A percentile compares a stretch with the other conserved stretches of the same genome.
Evolutionary conservation across 2,329 filamentous ascomycete genomes (phyloP).

Genomic region (Orbilia ellipsospora): DNA sequence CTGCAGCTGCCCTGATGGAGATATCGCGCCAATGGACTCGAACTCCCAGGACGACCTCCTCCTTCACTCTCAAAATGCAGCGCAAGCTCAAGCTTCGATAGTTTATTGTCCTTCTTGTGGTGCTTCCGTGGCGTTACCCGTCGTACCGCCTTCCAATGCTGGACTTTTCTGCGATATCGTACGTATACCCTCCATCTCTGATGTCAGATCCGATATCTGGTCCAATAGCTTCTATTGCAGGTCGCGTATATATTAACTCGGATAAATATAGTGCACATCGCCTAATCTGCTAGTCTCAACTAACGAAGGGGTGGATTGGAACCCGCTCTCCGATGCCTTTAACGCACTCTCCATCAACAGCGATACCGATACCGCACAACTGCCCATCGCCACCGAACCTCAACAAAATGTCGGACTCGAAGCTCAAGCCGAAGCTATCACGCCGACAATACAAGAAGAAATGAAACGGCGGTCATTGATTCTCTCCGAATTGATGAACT

Average conservation of each 20-base stretch:
- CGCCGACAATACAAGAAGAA: slow-evolving; percentile 43
- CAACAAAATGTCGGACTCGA: slow-evolving; percentile 11
- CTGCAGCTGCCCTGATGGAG: slow-evolving; percentile 21
- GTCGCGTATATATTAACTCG: background rate
- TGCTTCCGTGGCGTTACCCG: slow-evolving; percentile 29
- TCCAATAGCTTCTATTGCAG: background rate
- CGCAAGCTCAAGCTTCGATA: slow-evolving; percentile 32
- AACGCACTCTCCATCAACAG: slow-evolving; percentile 38
- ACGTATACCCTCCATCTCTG: slow-evolving; percentile 5
- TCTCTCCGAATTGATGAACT: slow-evolving; percentile 50
- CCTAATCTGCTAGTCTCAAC: slow-evolving; percentile 52
- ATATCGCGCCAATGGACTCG: slow-evolving; percentile 39
- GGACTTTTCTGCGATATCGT: slow-evolving; percentile 51
- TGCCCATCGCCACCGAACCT: background rate
- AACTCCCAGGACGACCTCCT: slow-evolving; percentile 31
- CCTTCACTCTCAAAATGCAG: background rate
- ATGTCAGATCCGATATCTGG: background rate
- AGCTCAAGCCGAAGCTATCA: background rate
- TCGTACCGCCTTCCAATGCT: slow-evolving; percentile 38
- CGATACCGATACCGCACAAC: background rate
- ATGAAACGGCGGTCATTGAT: slow-evolving; percentile 54
- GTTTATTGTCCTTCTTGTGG: slow-evolving; percentile 51
- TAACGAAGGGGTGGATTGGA: slow-evolving; percentile 51
- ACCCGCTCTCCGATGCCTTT: slow-evolving; percentile 52
- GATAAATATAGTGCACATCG: slow-evolving; percentile 38